Evolutionary conservation across 768 basidiomycete species (phyloP), one percentile per base, ranked within the genome.

Genomic region (Trametes coccinea): DNA sequence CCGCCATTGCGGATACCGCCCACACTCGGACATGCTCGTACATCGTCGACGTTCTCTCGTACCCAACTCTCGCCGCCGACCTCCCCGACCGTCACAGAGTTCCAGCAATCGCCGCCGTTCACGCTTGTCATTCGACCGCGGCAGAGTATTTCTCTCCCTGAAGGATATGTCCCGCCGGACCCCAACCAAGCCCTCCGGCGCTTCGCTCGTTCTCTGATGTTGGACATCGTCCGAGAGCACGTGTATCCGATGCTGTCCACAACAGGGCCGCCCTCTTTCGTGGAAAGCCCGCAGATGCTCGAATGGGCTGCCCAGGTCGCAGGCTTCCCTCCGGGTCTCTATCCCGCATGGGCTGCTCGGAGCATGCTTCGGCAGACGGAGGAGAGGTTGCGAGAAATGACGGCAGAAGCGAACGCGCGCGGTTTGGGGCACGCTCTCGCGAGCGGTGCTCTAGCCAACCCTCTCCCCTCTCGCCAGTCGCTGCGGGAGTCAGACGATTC

Each of bases 221-320:
- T 90, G 6, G 88, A 92, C 65, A 78, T 82, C 3, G 90, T 84
- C 68, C 83, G 89, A 37, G 79, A 79, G 27, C 82, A 84, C 66
- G 80, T 89, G 29, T 58, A 54, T 14, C 65, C 59, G 62, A 58
- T 59, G 67, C 51, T 61, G 60, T 64, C 41, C 48, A 46, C 37
- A 22, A 48, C 55, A 22, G 60, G 57, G 13, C 43, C 41, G 65
- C 13, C 53, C 40, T 48, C 62, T 1, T 64, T 64, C 17, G 44
- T 27, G n/a, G 29, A 30, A n/a, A 17, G 27, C 7, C 41, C 51
- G 27, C 40, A 27, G 22, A 22, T 54, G 14, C 41, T 59, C 5
- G 62, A 58, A 40, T 58, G 58, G 51, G 47, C 59, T 29, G 62
- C 62, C 1, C 62, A 64, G 44, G 52, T 56, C 13, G 55, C 55